Percentiles rank a stretch among this genome's conserved stretches.
Evolutionary conservation across 768 basidiomycete genomes (phyloP).

Genomic region (Tricholoma bakamatsutake): DNA sequence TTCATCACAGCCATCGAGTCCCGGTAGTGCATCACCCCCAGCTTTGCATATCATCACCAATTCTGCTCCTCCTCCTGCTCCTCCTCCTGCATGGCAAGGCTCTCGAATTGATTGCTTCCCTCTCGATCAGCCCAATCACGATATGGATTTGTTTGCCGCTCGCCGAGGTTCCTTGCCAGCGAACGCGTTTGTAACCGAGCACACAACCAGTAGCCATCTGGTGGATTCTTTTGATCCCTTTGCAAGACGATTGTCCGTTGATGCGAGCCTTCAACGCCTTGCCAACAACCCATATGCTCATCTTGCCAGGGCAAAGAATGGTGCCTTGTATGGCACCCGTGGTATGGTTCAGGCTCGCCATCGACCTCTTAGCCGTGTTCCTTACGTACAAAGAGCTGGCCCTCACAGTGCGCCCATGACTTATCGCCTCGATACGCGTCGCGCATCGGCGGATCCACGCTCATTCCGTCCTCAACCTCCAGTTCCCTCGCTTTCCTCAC

Average conservation of each 20-base stretch:
- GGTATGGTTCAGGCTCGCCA: constrained; percentile 29
- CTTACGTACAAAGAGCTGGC: constrained; percentile 17
- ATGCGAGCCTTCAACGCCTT: constrained; percentile 44
- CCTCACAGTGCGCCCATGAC: constrained; percentile 24
- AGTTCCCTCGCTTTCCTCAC: constrained; percentile 39
- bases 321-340: constrained; percentile 34
- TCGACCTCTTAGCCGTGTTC: constrained; percentile 21
- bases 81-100: constrained; percentile 25
- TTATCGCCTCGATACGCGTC: constrained; percentile 32
- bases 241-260: constrained; percentile 38
- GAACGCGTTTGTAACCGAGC: constrained; percentile 30
- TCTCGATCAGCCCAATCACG: constrained; percentile 10
- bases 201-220: constrained; percentile 29
- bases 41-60: constrained; percentile 36
- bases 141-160: constrained; percentile 20
- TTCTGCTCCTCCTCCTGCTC: not conserved
- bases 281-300: constrained; percentile 43
- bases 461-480: constrained; percentile 27
- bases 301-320: constrained; percentile 49
- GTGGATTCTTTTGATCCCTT: constrained; percentile 39
- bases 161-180: constrained; percentile 56
- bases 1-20: constrained; percentile 24
- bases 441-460: constrained; percentile 37
- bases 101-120: constrained; percentile 27
- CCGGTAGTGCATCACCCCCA: constrained; percentile 30